These are phyloP conservation scores for Fusarium subtropicale DNA, from an alignment of 2,329 filamentous ascomycete species.

Conservation along the genomic window DNA sequence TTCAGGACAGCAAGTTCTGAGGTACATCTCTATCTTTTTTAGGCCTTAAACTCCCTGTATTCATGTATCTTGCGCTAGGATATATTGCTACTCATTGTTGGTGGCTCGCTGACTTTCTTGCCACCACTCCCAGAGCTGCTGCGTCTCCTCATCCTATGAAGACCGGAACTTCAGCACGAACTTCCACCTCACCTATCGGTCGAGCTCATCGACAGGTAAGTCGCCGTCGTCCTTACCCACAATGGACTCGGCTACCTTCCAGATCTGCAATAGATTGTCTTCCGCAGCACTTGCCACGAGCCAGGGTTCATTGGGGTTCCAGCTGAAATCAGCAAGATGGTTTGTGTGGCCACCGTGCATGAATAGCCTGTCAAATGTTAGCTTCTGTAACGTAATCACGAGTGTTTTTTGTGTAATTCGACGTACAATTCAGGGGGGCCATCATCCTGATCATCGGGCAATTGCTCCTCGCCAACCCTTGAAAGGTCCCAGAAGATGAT, in stretches of 20 bases:
- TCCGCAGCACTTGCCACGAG: conserved; percentile 95
- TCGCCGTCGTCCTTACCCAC: conserved; percentile 82
- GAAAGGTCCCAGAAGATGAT: conserved; percentile 98
- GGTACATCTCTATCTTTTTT: conserved; percentile 7
- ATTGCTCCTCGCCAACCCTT: conserved; percentile 91
- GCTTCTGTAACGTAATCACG: conserved; percentile 35
- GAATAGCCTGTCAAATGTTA: conserved; percentile 72
- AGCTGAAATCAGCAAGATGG: conserved; percentile 95
- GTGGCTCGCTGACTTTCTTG: conserved; percentile 20
- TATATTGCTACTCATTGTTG: conserved; percentile 33
- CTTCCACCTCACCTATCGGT: conserved; percentile 63
- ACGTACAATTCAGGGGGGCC: conserved; percentile 92
- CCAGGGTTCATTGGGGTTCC: conserved; percentile 98
- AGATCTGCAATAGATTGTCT: conserved; percentile 96
- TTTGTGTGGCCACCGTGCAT: conserved; percentile 99
- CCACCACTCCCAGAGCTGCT: conserved; percentile 42
- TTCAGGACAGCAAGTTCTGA: background rate
- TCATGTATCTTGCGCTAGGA: conserved; percentile 31
- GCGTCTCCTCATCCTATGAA: conserved; percentile 50
- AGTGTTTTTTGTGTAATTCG: no score
- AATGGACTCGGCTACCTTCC: conserved; percentile 86
- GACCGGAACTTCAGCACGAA: conserved; percentile 48
- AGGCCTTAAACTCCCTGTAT: background rate
- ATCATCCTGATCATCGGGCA: conserved; percentile 93
- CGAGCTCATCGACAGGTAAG: conserved; percentile 80